phyloP scores from a whole-genome alignment of 1,139 yeast species.

The Barnettozyma hawaiiensis region DNA sequence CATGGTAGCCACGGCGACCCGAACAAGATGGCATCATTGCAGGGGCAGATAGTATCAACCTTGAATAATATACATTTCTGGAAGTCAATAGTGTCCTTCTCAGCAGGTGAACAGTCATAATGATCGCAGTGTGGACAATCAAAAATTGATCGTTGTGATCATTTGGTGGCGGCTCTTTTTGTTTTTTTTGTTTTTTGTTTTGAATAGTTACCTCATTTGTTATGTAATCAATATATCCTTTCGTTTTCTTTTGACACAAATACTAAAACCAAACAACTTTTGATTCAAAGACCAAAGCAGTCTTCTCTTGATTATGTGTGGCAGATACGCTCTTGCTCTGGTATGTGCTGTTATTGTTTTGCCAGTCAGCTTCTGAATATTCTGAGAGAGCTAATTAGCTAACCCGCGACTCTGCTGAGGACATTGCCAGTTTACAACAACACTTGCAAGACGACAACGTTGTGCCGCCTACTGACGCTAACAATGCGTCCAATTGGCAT shows the following conservation, averaged over 20 bases:
- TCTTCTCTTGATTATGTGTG: conserved; percentile 42
- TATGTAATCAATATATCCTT: too few relatives aligned
- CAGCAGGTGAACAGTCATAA: not conserved
- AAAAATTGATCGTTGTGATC: too few relatives aligned
- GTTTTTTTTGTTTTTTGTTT: too few relatives aligned
- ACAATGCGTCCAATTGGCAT: conserved; percentile 9
- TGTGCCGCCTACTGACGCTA: conserved; percentile 13
- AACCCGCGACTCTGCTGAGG: too few relatives aligned
- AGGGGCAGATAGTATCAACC: not conserved
- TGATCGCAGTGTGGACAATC: too few relatives aligned
- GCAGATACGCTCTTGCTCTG: conserved; percentile 39
- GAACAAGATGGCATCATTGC: not conserved
- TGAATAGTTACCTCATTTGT: too few relatives aligned
- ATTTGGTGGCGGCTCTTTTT: too few relatives aligned
- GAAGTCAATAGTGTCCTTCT: not conserved
- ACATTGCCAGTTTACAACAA: conserved; percentile 10
- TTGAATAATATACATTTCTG: not conserved
- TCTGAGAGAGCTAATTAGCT: too few relatives aligned
- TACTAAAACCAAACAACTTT: too few relatives aligned
- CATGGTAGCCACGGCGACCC: not conserved
- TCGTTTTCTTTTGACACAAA: too few relatives aligned
- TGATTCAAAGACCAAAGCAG: not conserved
- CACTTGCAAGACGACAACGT: conserved; percentile 14
- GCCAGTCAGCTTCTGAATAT: too few relatives aligned
- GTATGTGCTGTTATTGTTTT: conserved; percentile 17